phyloP scores from a whole-genome alignment of 306 rosid genomes.

The Delonix regia region DNA sequence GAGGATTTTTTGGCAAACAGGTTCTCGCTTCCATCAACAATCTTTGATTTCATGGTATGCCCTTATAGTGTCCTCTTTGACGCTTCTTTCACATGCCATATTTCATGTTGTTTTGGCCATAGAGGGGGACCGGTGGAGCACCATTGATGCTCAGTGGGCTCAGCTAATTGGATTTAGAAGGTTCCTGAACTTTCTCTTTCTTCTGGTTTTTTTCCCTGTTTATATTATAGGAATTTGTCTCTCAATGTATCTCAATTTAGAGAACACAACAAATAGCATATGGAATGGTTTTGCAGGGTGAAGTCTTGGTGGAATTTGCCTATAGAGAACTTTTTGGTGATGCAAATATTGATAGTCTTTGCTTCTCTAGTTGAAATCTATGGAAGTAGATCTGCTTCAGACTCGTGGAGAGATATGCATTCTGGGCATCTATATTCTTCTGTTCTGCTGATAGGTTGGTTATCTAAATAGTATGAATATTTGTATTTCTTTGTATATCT shows the following conservation, averaged over 20 bases:
- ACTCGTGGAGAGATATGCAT: constrained; percentile 59
- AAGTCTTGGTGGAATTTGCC: constrained; percentile 69
- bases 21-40: constrained; percentile 56
- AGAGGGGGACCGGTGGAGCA: constrained; percentile 61
- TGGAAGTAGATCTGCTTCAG: constrained; percentile 59
- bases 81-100: constrained; percentile 65
- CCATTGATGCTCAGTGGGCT: constrained; percentile 71
- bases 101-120: constrained; percentile 65
- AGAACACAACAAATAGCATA: constrained; percentile 3
- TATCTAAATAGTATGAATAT: constrained; percentile 11
- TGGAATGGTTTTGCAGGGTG: constrained; percentile 64
- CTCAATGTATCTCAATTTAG: constrained; percentile 14
- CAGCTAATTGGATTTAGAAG: constrained; percentile 74
- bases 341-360: constrained; percentile 60
- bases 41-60: constrained; percentile 69
- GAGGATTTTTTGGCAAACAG: constrained; percentile 42
- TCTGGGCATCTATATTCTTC: constrained; percentile 52
- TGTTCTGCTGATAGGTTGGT: constrained; percentile 55
- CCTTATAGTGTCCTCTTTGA: constrained; percentile 64
- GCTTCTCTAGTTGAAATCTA: constrained; percentile 71
- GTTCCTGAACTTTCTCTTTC: constrained; percentile 43
- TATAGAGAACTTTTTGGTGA: constrained; percentile 58
- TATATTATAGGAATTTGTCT: constrained; percentile 2
- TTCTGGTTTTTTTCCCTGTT: not conserved
- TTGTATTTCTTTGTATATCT: not conserved